phyloP scores from a whole-genome alignment of 768 basidiomycete species.

The Termitomyces eurrhizus region DNA sequence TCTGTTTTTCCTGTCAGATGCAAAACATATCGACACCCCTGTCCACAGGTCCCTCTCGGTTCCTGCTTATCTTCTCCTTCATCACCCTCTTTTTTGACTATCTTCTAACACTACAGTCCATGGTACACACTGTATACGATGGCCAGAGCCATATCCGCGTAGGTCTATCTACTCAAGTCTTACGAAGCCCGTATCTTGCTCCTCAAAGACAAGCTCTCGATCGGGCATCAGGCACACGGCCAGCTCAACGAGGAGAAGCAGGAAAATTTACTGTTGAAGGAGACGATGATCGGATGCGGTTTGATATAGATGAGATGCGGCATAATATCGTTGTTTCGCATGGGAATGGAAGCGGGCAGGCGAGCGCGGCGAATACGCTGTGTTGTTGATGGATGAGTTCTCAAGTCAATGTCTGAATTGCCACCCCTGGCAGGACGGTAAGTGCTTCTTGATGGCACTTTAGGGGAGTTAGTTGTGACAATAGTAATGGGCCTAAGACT shows the following conservation, averaged over 20 bases:
- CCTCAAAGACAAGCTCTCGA: constrained; percentile 68
- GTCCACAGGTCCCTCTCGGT: constrained; percentile 15
- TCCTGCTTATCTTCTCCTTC: constrained; percentile 25
- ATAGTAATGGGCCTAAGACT: too few relatives aligned
- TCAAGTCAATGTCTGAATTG: too few relatives aligned
- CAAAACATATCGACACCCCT: neutral
- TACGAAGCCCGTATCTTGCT: constrained; percentile 68
- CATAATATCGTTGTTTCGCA: constrained; percentile 38
- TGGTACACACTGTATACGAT: constrained; percentile 33
- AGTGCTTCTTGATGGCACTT: too few relatives aligned
- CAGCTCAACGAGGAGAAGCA: constrained; percentile 91
- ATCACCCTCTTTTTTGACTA: constrained; percentile 17
- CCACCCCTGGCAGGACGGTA: too few relatives aligned
- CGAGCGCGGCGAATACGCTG: constrained; percentile 52
- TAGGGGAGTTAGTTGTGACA: too few relatives aligned
- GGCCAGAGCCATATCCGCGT: constrained; percentile 59
- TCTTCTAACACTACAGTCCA: constrained; percentile 23
- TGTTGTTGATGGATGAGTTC: too few relatives aligned
- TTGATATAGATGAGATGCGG: constrained; percentile 91
- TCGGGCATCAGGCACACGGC: constrained; percentile 67
- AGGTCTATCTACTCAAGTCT: constrained; percentile 32
- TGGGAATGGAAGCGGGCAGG: constrained; percentile 36
- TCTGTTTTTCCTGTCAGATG: neutral
- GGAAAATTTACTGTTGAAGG: constrained; percentile 88
- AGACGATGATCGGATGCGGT: constrained; percentile 95